phyloP scores from a whole-genome alignment of 495 filamentous ascomycete genomes.

The Pseudoneurospora amorphoporcata region DNA sequence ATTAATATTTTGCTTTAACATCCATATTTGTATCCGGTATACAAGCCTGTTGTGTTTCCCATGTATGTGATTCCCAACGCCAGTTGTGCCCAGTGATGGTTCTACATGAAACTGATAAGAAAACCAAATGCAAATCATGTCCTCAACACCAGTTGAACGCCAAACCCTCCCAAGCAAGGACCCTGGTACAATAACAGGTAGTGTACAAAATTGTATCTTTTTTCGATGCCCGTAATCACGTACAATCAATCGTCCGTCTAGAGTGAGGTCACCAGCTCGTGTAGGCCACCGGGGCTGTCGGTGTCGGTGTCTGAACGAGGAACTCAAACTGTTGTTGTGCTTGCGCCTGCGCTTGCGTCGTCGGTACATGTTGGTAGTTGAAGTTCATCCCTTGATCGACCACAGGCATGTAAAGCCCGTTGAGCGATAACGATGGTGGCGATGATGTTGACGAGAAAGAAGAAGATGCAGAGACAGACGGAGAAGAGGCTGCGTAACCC shows the following conservation, averaged over 20 bases:
- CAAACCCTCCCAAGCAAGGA: background rate
- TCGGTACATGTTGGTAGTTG: background rate
- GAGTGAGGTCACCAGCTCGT: background rate
- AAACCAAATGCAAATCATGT: background rate
- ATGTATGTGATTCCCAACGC: background rate
- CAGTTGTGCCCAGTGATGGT: background rate
- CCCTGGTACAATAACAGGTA: background rate
- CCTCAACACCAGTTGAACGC: background rate
- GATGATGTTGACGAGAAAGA: background rate
- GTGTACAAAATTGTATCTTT: background rate
- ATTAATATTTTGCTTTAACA: too few relatives aligned
- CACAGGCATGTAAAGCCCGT: background rate
- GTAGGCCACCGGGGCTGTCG: background rate
- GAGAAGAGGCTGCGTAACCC: background rate
- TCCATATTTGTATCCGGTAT: too few relatives aligned
- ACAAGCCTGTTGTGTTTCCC: background rate
- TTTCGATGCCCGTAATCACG: background rate
- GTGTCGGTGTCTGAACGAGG: background rate
- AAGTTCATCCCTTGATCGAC: background rate
- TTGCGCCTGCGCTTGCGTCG: background rate
- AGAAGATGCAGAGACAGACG: accelerated
- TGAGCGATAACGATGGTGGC: background rate
- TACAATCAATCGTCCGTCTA: background rate
- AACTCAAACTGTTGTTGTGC: background rate
- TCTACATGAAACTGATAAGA: background rate